phyloP scores from a whole-genome alignment of 805 yeast species.

The Candida chilensis region DNA sequence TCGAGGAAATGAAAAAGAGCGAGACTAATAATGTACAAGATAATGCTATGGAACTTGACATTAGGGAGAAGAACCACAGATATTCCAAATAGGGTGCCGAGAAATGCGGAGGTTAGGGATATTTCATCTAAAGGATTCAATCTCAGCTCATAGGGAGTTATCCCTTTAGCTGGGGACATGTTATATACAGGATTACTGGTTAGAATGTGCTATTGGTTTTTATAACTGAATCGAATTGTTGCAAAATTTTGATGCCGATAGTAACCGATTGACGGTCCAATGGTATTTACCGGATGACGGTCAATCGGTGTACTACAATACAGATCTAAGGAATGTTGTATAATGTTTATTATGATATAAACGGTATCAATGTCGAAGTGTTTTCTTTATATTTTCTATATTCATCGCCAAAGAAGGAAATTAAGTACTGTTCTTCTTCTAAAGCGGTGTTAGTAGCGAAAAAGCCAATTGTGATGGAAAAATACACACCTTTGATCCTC shows the following conservation, averaged over 20 bases:
- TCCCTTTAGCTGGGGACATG: too few relatives aligned
- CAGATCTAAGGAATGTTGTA: too few relatives aligned
- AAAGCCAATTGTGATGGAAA: neutral
- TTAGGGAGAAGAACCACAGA: neutral
- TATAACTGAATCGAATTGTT: too few relatives aligned
- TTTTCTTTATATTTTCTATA: neutral
- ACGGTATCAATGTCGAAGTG: neutral
- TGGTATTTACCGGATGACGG: too few relatives aligned
- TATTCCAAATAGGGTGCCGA: slow-evolving; percentile 10
- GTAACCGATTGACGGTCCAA: too few relatives aligned
- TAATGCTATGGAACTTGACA: neutral
- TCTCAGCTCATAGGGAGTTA: neutral
- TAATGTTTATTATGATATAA: too few relatives aligned
- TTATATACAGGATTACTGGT: too few relatives aligned
- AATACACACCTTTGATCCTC: neutral
- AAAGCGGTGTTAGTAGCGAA: neutral
- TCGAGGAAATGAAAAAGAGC: slow-evolving; percentile 74
- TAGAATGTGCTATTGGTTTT: too few relatives aligned
- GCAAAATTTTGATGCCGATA: too few relatives aligned
- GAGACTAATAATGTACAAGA: neutral
- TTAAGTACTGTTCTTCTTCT: neutral
- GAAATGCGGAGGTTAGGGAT: neutral
- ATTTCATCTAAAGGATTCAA: slow-evolving; percentile 1
- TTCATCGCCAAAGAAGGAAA: neutral
- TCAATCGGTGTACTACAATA: too few relatives aligned